Evolutionary conservation across 2,329 filamentous ascomycete genomes (phyloP), one percentile per base, ranked within the genome.

Genomic region (Cladophialophora exuberans): DNA sequence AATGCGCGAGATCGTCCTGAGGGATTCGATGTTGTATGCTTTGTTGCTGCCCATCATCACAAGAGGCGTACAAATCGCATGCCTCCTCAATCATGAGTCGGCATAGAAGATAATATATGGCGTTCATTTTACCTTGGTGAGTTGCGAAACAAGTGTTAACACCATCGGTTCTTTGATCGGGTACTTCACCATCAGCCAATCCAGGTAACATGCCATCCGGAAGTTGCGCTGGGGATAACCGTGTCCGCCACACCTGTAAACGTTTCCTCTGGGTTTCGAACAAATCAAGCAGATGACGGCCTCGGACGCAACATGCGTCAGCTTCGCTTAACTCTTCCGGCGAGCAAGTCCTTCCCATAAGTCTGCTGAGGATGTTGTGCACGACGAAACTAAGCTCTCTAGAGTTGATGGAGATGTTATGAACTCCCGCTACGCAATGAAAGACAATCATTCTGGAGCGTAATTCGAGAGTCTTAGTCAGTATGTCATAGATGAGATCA

Each of bases 401-500:
- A n/a, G 42, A 47, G 5, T 20, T 9, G 10, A 46, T 42, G 6
- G 47, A 28, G 13, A 43, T 56, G 52, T 47, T 25, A 28, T 44
- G 10, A 7, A 54, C 50, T 1, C 36, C 25, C 3, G 63, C 55
- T 9, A 59, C 53, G 15, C 53, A 55, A 17, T 57, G 61, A 23
- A 61, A 64, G 6, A 64, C 49, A 9, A 61, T 42, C 7, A 60
- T 18, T 25, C 57, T 52, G 3, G 48, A 55, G 15, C 62, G 48
- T 13, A 65, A 58, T 26, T 64, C 63, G 15, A 63, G 51, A 2
- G 59, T 57, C 33, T 61, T 63, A 47, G 64, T 57, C 7, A 65
- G 42, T 6, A 65, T 64, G 31, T 65, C 63, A 23, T 65, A 60
- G 5, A 65, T 61, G 3, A 65, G 46, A 18, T 65, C 62, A 47